phyloP scores from a whole-genome alignment of 1,284 basidiomycete species.

The Cerrena zonata region DNA sequence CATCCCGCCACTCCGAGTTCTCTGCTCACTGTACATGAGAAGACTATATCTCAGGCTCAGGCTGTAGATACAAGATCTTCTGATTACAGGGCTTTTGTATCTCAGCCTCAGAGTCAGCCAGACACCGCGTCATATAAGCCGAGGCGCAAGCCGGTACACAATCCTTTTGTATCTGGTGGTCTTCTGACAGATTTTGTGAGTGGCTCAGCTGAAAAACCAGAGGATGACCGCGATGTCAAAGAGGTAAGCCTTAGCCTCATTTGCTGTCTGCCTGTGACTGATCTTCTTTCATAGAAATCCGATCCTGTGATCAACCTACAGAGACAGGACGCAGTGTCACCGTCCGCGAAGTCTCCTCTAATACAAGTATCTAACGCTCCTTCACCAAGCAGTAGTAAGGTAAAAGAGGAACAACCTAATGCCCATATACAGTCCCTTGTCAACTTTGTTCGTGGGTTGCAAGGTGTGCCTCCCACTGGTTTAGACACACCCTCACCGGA shows the following conservation, averaged over 20 bases:
- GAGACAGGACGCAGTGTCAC: too few relatives aligned
- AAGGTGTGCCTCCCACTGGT: too few relatives aligned
- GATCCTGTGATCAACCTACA: not conserved
- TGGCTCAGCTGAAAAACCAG: constrained; percentile 9
- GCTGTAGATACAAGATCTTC: too few relatives aligned
- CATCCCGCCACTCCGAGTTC: not conserved
- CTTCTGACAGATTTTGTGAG: constrained; percentile 42
- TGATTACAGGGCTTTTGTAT: too few relatives aligned
- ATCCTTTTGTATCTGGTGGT: constrained; percentile 50
- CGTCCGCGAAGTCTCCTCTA: too few relatives aligned
- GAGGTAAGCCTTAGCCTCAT: not conserved
- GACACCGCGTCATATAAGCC: constrained; percentile 9
- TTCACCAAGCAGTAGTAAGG: constrained; percentile 15
- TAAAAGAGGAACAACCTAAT: constrained; percentile 15
- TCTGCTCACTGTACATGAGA: not conserved
- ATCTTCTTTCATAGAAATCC: not conserved
- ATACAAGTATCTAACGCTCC: too few relatives aligned
- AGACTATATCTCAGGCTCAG: too few relatives aligned
- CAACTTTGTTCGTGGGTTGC: too few relatives aligned
- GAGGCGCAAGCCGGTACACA: constrained; percentile 24
- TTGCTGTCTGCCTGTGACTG: not conserved
- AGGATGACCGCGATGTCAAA: not conserved
- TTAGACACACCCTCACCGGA: too few relatives aligned
- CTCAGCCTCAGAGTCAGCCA: not conserved
- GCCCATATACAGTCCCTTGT: not conserved